Conservation (phyloP, 1,139 yeast genomes). For the Suhomyces chickasaworum region DNA sequence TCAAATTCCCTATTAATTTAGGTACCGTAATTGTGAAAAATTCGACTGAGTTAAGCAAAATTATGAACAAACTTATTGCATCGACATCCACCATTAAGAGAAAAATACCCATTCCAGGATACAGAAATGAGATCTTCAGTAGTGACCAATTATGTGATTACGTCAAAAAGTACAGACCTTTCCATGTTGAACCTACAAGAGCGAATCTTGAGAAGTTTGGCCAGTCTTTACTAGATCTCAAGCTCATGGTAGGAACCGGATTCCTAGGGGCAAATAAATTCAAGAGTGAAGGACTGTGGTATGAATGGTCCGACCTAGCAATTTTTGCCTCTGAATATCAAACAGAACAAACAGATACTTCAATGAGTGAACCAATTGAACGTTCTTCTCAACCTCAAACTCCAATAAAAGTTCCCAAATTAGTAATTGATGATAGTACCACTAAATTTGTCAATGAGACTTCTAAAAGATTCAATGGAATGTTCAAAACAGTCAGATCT, state of each 20-base stretch:
- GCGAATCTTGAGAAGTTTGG: conserved; percentile 46
- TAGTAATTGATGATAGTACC: conserved; percentile 21
- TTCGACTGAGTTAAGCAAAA: conserved; percentile 21
- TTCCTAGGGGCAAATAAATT: conserved; percentile 39
- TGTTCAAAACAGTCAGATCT: conserved; percentile 25
- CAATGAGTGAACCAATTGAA: background rate
- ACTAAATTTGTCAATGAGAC: conserved; percentile 32
- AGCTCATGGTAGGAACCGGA: conserved; percentile 37
- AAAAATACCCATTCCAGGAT: conserved; percentile 46
- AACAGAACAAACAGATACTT: background rate
- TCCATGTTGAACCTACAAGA: conserved; percentile 41
- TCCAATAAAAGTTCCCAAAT: conserved; percentile 9
- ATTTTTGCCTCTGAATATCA: conserved; percentile 22
- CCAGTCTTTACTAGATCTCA: conserved; percentile 41
- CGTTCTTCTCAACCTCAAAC: conserved; percentile 7
- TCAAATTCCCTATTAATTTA: conserved; percentile 37
- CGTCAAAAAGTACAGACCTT: conserved; percentile 32
- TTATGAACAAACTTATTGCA: conserved; percentile 28
- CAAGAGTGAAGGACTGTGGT: conserved; percentile 50
- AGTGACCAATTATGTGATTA: conserved; percentile 42
- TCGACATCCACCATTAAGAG: conserved; percentile 34
- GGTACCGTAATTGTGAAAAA: conserved; percentile 31
- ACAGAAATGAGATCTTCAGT: conserved; percentile 40
- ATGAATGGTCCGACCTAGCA: conserved; percentile 49
- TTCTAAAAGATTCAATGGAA: conserved; percentile 34